A percentile compares a stretch with the other conserved stretches of the same genome.
phyloP scores from a whole-genome alignment of 2,329 filamentous ascomycete species.

The Hypoxylon rubiginosum region DNA sequence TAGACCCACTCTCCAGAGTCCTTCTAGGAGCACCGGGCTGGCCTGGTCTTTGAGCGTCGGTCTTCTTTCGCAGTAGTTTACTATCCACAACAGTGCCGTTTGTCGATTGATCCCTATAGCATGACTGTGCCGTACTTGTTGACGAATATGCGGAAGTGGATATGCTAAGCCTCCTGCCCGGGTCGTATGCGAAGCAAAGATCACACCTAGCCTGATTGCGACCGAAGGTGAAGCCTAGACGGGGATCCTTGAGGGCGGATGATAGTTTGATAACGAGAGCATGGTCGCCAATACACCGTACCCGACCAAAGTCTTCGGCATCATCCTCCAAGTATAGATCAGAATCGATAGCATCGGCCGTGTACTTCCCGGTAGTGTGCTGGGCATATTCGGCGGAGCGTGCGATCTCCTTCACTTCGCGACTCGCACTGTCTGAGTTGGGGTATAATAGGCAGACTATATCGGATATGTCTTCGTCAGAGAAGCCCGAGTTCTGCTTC shows the following conservation, averaged over 20 bases:
- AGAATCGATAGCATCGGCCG: conserved; percentile 64
- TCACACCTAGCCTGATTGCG: conserved; percentile 81
- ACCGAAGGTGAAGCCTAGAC: conserved; percentile 86
- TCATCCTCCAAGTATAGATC: conserved; percentile 67
- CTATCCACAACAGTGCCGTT: conserved; percentile 93
- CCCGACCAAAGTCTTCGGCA: conserved; percentile 64
- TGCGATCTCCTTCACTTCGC: conserved; percentile 72
- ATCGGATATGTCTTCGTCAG: conserved; percentile 85
- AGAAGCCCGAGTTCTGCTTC: conserved; percentile 84
- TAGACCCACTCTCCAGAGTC: conserved; percentile 79
- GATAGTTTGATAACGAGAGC: conserved; percentile 88
- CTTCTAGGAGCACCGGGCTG: conserved; percentile 59
- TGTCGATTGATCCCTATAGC: conserved; percentile 93
- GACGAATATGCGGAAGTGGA: conserved; percentile 95
- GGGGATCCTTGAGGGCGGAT: conserved; percentile 75
- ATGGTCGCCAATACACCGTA: conserved; percentile 66
- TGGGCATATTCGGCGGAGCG: conserved; percentile 57
- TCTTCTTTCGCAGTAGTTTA: conserved; percentile 70
- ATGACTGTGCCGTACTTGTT: conserved; percentile 90
- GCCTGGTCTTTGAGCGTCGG: conserved; percentile 54
- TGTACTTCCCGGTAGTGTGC: conserved; percentile 64
- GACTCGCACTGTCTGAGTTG: conserved; percentile 77
- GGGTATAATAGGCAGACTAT: conserved; percentile 92
- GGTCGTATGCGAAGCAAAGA: conserved; percentile 75
- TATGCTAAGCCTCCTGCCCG: conserved; percentile 82